phyloP scores from a whole-genome alignment of 805 yeast species.

The Starmerella scarabaei region DNA sequence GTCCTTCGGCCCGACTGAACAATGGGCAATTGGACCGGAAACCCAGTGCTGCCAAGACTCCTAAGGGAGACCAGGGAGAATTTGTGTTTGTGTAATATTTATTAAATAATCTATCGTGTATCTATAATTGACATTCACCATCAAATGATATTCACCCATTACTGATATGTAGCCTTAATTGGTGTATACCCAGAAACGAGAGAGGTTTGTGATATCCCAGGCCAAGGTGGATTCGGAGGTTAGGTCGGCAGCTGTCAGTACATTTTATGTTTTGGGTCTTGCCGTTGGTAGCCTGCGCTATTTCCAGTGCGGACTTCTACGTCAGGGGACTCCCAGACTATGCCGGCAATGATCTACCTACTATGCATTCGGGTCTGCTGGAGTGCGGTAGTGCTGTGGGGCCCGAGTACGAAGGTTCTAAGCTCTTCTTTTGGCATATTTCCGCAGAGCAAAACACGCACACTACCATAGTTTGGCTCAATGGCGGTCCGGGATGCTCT shows the following conservation, averaged over 20 bases:
- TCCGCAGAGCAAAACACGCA: conserved; percentile 25
- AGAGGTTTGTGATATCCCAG: background rate
- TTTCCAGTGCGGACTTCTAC: conserved; percentile 20
- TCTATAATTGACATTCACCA: no score
- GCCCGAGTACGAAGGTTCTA: conserved; percentile 28
- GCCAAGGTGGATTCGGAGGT: no score
- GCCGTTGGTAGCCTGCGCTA: no score
- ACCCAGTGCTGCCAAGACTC: conserved; percentile 25
- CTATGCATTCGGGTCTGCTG: conserved; percentile 47
- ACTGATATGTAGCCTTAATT: background rate
- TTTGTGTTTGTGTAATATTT: conserved; percentile 25
- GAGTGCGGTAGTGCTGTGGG: conserved; percentile 41
- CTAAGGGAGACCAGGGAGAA: conserved; percentile 23
- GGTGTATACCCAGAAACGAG: background rate
- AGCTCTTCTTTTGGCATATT: conserved; percentile 67
- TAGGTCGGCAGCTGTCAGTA: no score
- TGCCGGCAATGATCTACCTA: conserved; percentile 25
- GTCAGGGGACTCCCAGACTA: conserved; percentile 28
- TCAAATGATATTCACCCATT: background rate
- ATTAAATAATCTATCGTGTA: background rate
- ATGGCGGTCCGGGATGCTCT: conserved; percentile 98
- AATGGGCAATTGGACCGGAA: conserved; percentile 22
- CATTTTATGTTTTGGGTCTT: no score
- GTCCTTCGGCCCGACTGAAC: conserved; percentile 7
- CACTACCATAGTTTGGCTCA: conserved; percentile 58